Percentiles rank a stretch among this genome's conserved stretches.
These are phyloP conservation scores for Xylaria sp. DNA, from an alignment of 2,329 filamentous ascomycete species.

Conservation along the genomic window DNA sequence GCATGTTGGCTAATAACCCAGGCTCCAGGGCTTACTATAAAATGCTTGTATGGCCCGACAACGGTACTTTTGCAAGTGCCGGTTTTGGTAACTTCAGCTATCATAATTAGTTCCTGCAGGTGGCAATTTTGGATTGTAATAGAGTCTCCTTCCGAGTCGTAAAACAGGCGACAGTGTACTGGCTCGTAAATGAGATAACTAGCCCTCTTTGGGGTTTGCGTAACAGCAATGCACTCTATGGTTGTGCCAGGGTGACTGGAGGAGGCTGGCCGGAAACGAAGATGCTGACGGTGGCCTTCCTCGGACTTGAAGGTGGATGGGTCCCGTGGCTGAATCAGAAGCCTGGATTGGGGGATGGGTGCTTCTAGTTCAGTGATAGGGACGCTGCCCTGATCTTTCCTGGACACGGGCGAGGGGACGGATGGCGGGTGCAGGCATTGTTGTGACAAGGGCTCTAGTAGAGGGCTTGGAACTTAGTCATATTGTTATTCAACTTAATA, in stretches of 20 bases:
- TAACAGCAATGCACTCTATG: slow-evolving; percentile 2
- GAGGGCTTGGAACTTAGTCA: no score
- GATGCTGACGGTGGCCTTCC: neutral
- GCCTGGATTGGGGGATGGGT: neutral
- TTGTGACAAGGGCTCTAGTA: no score
- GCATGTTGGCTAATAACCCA: neutral
- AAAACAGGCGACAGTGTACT: neutral
- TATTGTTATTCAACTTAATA: no score
- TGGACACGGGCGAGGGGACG: no score
- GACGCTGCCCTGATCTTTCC: neutral
- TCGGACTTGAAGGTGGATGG: neutral
- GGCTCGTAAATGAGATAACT: neutral
- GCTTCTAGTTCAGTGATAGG: neutral
- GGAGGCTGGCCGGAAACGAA: neutral
- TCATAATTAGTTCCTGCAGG: no score
- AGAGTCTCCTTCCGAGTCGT: neutral
- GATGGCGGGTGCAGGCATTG: no score
- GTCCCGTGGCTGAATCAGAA: slow-evolving; percentile 1
- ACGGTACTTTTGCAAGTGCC: no score
- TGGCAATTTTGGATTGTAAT: neutral
- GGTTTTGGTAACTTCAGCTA: no score
- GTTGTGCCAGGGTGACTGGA: no score
- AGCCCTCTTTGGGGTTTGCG: neutral
- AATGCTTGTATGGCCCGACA: no score
- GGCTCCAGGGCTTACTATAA: neutral